Evolutionary conservation across 345 rosid species (phyloP).

Genomic region (Sisymbrium irio): DNA sequence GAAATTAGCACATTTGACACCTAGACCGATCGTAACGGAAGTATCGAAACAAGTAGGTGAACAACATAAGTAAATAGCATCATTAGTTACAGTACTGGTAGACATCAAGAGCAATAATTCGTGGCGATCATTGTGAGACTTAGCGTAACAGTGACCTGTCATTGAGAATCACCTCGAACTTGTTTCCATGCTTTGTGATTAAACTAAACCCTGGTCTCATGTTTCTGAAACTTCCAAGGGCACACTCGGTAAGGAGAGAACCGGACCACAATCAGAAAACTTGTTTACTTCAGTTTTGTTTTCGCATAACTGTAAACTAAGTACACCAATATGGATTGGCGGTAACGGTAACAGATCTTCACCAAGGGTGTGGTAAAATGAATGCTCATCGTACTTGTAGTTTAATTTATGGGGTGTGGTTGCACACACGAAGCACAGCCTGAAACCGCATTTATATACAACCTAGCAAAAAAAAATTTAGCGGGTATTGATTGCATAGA

Average conservation of each 20-base stretch:
- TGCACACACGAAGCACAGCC: background rate
- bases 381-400: constrained; percentile 17
- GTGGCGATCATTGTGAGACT: background rate
- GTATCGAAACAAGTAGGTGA: background rate
- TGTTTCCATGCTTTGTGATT: background rate
- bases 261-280: constrained; percentile 1
- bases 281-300: background rate
- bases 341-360: background rate
- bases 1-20: background rate
- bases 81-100: background rate
- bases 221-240: constrained; percentile 12
- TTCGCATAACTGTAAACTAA: constrained; percentile 19
- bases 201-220: background rate
- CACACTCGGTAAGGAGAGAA: background rate
- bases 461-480: background rate
- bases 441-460: background rate
- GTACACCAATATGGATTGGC: background rate
- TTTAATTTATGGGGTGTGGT: background rate
- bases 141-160: constrained; percentile 1
- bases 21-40: background rate
- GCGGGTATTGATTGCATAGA: background rate
- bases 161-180: background rate
- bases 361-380: background rate
- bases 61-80: background rate
- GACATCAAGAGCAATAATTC: constrained; percentile 13